phyloP scores from a whole-genome alignment of 129 eudicot species.

The Chrysanthemum lavandulifolium region DNA sequence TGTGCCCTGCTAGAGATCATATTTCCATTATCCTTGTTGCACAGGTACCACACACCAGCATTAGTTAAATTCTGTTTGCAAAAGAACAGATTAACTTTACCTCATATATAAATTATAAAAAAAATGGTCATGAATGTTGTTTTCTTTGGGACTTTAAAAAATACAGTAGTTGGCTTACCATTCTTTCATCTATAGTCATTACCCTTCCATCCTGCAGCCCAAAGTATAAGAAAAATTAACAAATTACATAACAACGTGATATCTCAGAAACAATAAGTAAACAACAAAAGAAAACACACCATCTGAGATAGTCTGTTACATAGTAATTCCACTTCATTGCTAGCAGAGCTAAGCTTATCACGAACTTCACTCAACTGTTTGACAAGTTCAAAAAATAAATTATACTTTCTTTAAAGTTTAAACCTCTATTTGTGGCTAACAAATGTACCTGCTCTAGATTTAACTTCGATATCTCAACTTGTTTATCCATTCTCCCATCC shows the following conservation, averaged over 20 bases:
- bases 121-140: neutral
- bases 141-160: neutral
- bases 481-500: constrained; percentile 70
- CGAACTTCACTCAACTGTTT: constrained; percentile 63
- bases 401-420: neutral
- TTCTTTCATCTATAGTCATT: constrained; percentile 30
- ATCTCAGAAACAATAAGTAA: constrained; percentile 2
- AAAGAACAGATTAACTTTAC: constrained; percentile 17
- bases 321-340: constrained; percentile 45
- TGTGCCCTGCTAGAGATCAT: constrained; percentile 16
- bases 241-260: neutral
- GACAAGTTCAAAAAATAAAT: constrained; percentile 20
- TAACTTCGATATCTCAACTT: constrained; percentile 56
- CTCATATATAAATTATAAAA: neutral
- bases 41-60: constrained; percentile 46
- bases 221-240: neutral
- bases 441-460: constrained; percentile 54
- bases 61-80: constrained; percentile 43
- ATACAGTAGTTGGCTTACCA: constrained; percentile 7
- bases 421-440: neutral
- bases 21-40: constrained; percentile 40
- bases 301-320: constrained; percentile 48
- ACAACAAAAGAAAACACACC: constrained; percentile 43
- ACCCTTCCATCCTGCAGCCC: constrained; percentile 25
- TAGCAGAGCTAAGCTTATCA: constrained; percentile 54